These are phyloP conservation scores for Suillus americanus DNA, from an alignment of 768 basidiomycete species.

Conservation along the genomic window DNA sequence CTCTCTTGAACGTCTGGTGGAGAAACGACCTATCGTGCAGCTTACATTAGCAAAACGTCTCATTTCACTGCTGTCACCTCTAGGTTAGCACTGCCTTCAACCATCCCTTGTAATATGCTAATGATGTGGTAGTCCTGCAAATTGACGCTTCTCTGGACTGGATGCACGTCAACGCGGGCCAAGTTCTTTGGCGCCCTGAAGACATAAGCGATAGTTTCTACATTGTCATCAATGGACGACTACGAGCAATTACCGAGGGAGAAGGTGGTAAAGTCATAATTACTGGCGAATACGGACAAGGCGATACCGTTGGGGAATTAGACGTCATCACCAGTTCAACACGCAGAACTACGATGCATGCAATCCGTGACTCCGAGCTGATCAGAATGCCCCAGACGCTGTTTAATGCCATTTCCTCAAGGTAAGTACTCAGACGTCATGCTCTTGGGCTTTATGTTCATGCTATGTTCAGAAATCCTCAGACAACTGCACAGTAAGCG, in stretches of 20 bases:
- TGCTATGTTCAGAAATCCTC: slow-evolving; percentile 59
- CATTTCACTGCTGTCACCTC: slow-evolving; percentile 90
- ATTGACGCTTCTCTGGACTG: slow-evolving; percentile 97
- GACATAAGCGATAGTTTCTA: slow-evolving; percentile 95
- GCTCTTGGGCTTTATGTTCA: neutral
- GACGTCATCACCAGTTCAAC: slow-evolving; percentile 94
- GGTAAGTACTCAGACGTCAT: slow-evolving; percentile 41
- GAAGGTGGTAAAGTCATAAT: slow-evolving; percentile 78
- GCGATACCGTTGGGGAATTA: slow-evolving; percentile 94
- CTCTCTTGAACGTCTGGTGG: slow-evolving; percentile 86
- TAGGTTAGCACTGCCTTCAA: slow-evolving; percentile 50
- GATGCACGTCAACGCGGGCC: slow-evolving; percentile 96
- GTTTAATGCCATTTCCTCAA: slow-evolving; percentile 94
- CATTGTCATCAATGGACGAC: slow-evolving; percentile 95
- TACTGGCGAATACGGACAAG: slow-evolving; percentile 93
- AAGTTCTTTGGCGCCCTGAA: slow-evolving; percentile 90
- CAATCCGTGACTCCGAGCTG: slow-evolving; percentile 96
- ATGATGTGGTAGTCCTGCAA: slow-evolving; percentile 67
- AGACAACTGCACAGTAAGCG: slow-evolving; percentile 78
- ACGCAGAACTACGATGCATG: slow-evolving; percentile 89
- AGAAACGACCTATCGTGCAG: slow-evolving; percentile 93
- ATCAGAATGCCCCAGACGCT: slow-evolving; percentile 96
- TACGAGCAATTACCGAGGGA: slow-evolving; percentile 85
- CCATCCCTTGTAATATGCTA: neutral
- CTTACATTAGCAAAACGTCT: slow-evolving; percentile 95